Evolutionary conservation across 2,329 filamentous ascomycete genomes (phyloP).

Genomic region (Aspergillus sp.): DNA sequence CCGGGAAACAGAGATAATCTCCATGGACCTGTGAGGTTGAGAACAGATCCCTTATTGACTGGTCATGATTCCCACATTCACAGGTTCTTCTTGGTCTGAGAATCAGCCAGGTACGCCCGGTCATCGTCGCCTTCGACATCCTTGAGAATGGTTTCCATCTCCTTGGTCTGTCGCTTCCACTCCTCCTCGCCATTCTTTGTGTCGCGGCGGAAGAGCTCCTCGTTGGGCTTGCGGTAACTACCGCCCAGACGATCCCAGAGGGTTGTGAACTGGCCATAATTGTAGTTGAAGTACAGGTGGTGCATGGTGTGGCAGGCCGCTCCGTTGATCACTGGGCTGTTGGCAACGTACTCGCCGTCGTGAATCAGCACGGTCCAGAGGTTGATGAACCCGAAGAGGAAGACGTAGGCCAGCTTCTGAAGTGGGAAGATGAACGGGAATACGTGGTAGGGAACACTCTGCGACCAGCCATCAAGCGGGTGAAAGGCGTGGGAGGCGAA

Average conservation of each 20-base stretch:
- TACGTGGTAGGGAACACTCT: conserved; percentile 88
- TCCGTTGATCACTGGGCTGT: conserved; percentile 89
- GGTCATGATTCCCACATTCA: conserved; percentile 22
- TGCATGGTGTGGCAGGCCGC: conserved; percentile 93
- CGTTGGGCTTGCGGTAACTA: conserved; percentile 83
- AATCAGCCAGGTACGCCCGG: conserved; percentile 42
- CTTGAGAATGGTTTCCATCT: conserved; percentile 74
- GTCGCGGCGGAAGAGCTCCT: conserved; percentile 80
- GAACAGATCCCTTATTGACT: not conserved
- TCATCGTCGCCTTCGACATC: conserved; percentile 67
- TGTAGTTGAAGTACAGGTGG: conserved; percentile 84
- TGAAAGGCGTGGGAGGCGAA: conserved; percentile 94
- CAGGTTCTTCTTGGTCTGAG: conserved; percentile 40
- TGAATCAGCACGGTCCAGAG: conserved; percentile 97
- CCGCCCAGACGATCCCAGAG: conserved; percentile 86
- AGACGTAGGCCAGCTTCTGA: conserved; percentile 85
- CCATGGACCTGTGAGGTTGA: not conserved
- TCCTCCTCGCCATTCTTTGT: conserved; percentile 80
- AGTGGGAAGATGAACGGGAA: conserved; percentile 92
- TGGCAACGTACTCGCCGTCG: conserved; percentile 90
- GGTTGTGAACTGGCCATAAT: conserved; percentile 93
- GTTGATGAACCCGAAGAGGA: conserved; percentile 88
- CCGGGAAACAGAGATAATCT: not conserved
- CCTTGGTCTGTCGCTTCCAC: conserved; percentile 75
- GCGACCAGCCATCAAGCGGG: conserved; percentile 84